Evolutionary conservation across 2,329 filamentous ascomycete genomes (phyloP).

Genomic region (Ophiostoma sp.): DNA sequence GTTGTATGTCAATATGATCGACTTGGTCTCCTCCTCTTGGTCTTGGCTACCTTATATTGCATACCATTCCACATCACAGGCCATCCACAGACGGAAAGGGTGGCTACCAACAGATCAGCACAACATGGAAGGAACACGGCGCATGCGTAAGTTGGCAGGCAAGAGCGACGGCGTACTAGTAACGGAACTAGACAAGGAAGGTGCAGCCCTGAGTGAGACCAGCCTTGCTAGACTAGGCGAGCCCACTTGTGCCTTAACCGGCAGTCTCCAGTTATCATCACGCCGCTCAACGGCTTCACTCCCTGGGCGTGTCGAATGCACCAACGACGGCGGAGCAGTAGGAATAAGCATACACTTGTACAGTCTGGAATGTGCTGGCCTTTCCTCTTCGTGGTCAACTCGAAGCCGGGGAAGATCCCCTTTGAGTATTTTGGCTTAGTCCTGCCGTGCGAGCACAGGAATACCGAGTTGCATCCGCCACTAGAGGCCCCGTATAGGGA

Average conservation of each 20-base stretch:
- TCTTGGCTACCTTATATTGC: neutral
- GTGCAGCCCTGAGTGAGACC: neutral
- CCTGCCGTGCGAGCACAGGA: neutral
- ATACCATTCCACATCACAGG: neutral
- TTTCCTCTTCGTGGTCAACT: neutral
- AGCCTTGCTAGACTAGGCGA: conserved; percentile 6
- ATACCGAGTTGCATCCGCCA: neutral
- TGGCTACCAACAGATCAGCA: neutral
- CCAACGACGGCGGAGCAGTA: neutral
- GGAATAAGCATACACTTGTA: neutral
- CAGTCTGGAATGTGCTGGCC: neutral
- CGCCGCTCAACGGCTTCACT: conserved; percentile 6
- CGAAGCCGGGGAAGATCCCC: conserved; percentile 2
- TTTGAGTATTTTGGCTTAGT: neutral
- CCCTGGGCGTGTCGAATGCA: conserved; percentile 10
- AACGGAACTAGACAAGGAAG: neutral
- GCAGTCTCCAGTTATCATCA: conserved; percentile 6
- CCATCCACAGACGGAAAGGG: neutral
- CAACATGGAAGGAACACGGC: neutral
- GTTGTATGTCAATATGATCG: neutral
- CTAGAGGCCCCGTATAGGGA: neutral
- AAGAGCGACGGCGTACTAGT: neutral
- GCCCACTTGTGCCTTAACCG: neutral
- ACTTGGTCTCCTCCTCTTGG: neutral
- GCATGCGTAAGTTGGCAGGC: neutral